phyloP scores from a whole-genome alignment of 495 filamentous ascomycete species.

The Chaetomidium leptoderma region DNA sequence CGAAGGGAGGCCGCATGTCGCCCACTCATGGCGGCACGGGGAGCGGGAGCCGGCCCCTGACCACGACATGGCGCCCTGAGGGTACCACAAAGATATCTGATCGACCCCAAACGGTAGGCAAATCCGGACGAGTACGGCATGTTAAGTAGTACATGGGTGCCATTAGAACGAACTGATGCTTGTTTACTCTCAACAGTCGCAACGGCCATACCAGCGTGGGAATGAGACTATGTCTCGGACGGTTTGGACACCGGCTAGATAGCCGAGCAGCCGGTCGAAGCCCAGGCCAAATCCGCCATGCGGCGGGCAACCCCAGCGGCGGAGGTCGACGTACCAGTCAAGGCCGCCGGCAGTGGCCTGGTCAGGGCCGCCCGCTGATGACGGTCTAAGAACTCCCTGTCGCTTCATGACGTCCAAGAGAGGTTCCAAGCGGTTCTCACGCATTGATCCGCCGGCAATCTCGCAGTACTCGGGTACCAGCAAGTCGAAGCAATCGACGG shows the following conservation, averaged over 20 bases:
- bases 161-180: slow-evolving; percentile 2
- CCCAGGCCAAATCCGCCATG: slow-evolving; percentile 95
- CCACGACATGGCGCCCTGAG: background rate
- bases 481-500: slow-evolving; percentile 93
- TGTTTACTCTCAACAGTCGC: slow-evolving; percentile 64
- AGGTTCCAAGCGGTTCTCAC: slow-evolving; percentile 74
- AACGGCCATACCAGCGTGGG: slow-evolving; percentile 84
- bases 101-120: slow-evolving; percentile 28
- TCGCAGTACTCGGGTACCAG: slow-evolving; percentile 86
- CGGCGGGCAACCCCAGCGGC: slow-evolving; percentile 89
- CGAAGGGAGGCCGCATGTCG: slow-evolving; percentile 10
- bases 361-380: slow-evolving; percentile 13
- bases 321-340: slow-evolving; percentile 91
- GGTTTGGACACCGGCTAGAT: slow-evolving; percentile 77
- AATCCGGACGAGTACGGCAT: slow-evolving; percentile 40
- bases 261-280: slow-evolving; percentile 84
- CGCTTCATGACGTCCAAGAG: slow-evolving; percentile 68
- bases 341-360: slow-evolving; percentile 39
- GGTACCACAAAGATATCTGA: background rate
- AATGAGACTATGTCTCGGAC: slow-evolving; percentile 86
- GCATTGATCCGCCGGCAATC: slow-evolving; percentile 86
- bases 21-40: background rate
- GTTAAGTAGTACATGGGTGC: slow-evolving; percentile 18
- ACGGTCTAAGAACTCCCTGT: slow-evolving; percentile 21
- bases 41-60: background rate